A percentile compares a stretch with the other conserved stretches of the same genome.
Evolutionary conservation across 306 rosid genomes (phyloP).

Genomic region (Calophaca sinica): DNA sequence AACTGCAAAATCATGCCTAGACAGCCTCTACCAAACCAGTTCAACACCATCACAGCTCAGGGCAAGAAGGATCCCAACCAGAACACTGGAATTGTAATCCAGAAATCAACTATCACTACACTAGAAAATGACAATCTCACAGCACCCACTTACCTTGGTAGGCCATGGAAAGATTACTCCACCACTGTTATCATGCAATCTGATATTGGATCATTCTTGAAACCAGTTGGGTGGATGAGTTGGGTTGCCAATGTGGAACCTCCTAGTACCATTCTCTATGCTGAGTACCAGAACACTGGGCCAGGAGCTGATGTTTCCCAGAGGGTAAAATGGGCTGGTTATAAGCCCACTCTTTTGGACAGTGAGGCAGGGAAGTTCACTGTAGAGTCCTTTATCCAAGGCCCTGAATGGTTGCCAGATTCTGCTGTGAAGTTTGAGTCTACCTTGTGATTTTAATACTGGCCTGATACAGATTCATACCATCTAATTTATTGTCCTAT

Average conservation of each 20-base stretch:
- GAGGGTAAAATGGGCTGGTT: slow-evolving; percentile 83
- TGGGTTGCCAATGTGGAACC: slow-evolving; percentile 72
- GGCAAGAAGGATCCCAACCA: slow-evolving; percentile 85
- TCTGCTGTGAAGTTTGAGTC: slow-evolving; percentile 59
- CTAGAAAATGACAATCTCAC: slow-evolving; percentile 49
- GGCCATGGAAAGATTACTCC: slow-evolving; percentile 92
- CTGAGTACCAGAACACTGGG: slow-evolving; percentile 75
- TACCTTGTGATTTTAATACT: slow-evolving; percentile 51
- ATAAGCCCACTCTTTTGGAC: slow-evolving; percentile 56
- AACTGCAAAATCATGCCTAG: slow-evolving; percentile 73
- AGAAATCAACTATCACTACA: slow-evolving; percentile 59
- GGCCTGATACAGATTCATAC: neutral
- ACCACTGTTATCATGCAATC: slow-evolving; percentile 80
- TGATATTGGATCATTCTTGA: slow-evolving; percentile 60
- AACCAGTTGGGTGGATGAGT: slow-evolving; percentile 75
- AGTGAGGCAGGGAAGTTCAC: slow-evolving; percentile 62
- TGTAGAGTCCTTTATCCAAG: slow-evolving; percentile 69
- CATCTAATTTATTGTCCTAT: neutral
- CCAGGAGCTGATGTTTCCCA: slow-evolving; percentile 59
- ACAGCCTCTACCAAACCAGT: slow-evolving; percentile 78
- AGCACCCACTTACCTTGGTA: slow-evolving; percentile 77
- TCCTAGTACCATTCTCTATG: slow-evolving; percentile 67
- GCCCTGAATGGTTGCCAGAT: slow-evolving; percentile 73
- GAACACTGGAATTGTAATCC: slow-evolving; percentile 83
- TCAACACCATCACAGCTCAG: slow-evolving; percentile 94